These are phyloP conservation scores for Ruellia speciosa DNA, from an alignment of 305 asterid genomes.

Conservation along the genomic window DNA sequence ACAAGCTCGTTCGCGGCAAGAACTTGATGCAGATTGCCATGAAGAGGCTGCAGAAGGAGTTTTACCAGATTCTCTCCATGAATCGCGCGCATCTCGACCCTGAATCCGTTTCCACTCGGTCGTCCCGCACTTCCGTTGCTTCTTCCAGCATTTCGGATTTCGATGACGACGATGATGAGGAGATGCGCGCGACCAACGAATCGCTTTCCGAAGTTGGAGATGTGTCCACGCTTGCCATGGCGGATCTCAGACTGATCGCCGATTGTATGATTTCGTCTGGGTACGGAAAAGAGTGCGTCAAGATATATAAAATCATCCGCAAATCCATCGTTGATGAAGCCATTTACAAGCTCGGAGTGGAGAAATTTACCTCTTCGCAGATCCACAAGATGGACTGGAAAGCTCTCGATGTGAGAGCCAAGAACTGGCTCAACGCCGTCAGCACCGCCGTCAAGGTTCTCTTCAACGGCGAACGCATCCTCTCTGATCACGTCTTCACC, in stretches of 20 bases:
- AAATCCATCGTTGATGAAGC: constrained; percentile 55
- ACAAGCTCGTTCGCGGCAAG: constrained; percentile 37
- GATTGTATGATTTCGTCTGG: constrained; percentile 60
- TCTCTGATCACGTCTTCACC: constrained; percentile 42
- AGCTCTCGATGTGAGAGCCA: constrained; percentile 30
- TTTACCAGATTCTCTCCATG: constrained; percentile 37
- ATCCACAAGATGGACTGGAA: constrained; percentile 50
- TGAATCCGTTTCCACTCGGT: constrained; percentile 39
- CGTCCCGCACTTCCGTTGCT: constrained; percentile 29
- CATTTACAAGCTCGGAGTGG: constrained; percentile 41
- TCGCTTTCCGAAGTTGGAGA: constrained; percentile 34
- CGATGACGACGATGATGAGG: constrained; percentile 22
- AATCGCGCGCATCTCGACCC: constrained; percentile 54
- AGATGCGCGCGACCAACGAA: constrained; percentile 9
- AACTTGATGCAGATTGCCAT: constrained; percentile 48
- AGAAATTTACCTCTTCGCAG: constrained; percentile 24
- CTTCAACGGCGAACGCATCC: constrained; percentile 48
- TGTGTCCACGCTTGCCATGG: constrained; percentile 30
- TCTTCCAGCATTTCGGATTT: constrained; percentile 38
- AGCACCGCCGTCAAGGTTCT: constrained; percentile 32
- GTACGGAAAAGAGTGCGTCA: constrained; percentile 40
- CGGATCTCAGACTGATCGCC: constrained; percentile 41
- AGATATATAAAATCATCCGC: constrained; percentile 41
- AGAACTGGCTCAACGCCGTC: constrained; percentile 42
- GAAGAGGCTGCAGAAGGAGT: constrained; percentile 51